phyloP scores from a whole-genome alignment of 2,329 filamentous ascomycete genomes.

The Ilyonectria robusta region DNA sequence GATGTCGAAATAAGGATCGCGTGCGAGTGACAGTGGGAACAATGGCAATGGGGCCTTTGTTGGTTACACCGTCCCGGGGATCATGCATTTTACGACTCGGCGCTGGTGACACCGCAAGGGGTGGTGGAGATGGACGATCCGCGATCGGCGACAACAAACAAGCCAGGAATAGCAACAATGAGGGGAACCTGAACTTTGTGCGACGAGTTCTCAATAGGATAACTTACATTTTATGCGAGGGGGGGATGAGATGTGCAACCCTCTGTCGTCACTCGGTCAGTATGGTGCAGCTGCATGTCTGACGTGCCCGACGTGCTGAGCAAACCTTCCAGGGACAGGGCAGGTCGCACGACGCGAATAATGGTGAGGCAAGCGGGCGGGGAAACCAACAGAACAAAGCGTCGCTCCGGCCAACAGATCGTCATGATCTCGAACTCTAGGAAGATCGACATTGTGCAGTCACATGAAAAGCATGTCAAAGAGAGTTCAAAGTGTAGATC shows the following conservation, averaged over 20 bases:
- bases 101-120: neutral
- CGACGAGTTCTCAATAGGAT: neutral
- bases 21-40: slow-evolving; percentile 8
- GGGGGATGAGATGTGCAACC: neutral
- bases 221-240: neutral
- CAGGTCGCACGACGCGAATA: neutral
- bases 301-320: neutral
- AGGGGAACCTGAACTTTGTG: neutral
- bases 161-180: neutral
- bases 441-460: neutral
- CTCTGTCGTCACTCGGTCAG: neutral
- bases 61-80: neutral
- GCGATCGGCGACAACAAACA: neutral
- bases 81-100: neutral
- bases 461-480: neutral
- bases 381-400: neutral
- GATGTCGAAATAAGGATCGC: slow-evolving; percentile 21
- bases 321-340: neutral
- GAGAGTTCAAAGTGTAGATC: slow-evolving; percentile 26
- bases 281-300: slow-evolving; percentile 9
- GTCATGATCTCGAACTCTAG: neutral
- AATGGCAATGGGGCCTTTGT: neutral
- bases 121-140: neutral
- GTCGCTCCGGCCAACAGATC: neutral
- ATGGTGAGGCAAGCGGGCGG: neutral